Evolutionary conservation across 1,284 basidiomycete genomes (phyloP).

Genomic region (Amylostereum chailletii): DNA sequence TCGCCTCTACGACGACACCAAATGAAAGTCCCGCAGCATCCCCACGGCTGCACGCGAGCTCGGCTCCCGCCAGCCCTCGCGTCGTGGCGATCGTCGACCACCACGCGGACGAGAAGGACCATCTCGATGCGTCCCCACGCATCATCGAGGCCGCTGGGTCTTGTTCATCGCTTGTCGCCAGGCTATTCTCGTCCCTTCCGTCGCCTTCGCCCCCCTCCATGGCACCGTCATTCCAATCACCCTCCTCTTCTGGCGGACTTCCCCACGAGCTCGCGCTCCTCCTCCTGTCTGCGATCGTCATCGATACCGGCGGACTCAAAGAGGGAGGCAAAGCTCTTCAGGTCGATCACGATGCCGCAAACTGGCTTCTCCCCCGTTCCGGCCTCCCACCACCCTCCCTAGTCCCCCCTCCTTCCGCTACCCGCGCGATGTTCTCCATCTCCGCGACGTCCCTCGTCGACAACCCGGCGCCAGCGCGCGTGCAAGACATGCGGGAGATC

Average conservation of each 20-base stretch:
- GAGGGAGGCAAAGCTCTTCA: conserved; percentile 66
- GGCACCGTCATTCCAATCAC: too few species aligned
- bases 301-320: conserved; percentile 79
- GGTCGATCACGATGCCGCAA: conserved; percentile 53
- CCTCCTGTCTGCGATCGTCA: conserved; percentile 71
- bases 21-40: not conserved
- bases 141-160: conserved; percentile 67
- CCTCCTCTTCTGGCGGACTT: conserved; percentile 14
- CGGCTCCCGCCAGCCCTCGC: conserved; percentile 27
- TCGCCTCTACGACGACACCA: conserved; percentile 19
- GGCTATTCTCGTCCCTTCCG: conserved; percentile 33
- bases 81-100: conserved; percentile 89
- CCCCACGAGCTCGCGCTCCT: conserved; percentile 64
- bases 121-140: conserved; percentile 61
- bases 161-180: conserved; percentile 70
- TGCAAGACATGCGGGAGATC: conserved; percentile 30
- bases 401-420: not conserved
- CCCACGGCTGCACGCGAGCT: not conserved
- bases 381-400: conserved; percentile 22
- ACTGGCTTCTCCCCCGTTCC: conserved; percentile 46
- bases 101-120: conserved; percentile 77
- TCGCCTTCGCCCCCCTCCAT: conserved; percentile 15
- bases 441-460: not conserved
- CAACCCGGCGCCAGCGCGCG: conserved; percentile 15
- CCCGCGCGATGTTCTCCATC: not conserved